Conservation (phyloP, 129 eudicot genomes). For the Tagetes erecta region DNA sequence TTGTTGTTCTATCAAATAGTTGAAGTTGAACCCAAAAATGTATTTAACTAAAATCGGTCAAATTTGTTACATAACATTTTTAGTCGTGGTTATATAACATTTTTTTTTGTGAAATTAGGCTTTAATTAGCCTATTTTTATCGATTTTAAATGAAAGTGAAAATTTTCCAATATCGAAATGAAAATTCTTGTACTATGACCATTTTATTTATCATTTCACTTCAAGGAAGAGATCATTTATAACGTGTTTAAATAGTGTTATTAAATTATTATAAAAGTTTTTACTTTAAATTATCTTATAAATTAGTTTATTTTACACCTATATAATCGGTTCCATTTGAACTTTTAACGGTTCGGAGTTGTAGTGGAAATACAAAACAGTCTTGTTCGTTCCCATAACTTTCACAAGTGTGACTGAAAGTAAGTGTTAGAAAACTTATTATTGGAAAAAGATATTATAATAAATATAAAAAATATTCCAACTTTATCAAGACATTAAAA, state of each 20-base stretch:
- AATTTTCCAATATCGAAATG: too few relatives aligned
- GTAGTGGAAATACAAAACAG: background rate
- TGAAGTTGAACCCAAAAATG: background rate
- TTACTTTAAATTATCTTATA: background rate
- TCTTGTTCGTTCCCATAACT: background rate
- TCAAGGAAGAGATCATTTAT: background rate
- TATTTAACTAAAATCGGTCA: background rate
- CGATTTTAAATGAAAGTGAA: background rate
- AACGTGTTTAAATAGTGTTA: background rate
- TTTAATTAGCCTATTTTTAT: background rate
- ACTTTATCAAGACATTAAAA: background rate
- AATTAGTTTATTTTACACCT: background rate
- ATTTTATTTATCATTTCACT: background rate
- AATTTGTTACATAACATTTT: background rate
- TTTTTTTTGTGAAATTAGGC: background rate
- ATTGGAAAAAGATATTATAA: background rate
- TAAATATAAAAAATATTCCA: background rate
- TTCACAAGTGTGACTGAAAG: background rate
- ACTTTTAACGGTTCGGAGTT: background rate
- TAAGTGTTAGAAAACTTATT: background rate
- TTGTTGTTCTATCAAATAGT: background rate
- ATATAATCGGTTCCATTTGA: background rate
- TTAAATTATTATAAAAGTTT: constrained; percentile 1
- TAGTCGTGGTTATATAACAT: background rate
- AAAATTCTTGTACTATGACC: background rate